A percentile compares a stretch with the other conserved stretches of the same genome.
These are phyloP conservation scores for Thalia dealbata DNA, from an alignment of 176 grass and related monocot species.

Conservation along the genomic window DNA sequence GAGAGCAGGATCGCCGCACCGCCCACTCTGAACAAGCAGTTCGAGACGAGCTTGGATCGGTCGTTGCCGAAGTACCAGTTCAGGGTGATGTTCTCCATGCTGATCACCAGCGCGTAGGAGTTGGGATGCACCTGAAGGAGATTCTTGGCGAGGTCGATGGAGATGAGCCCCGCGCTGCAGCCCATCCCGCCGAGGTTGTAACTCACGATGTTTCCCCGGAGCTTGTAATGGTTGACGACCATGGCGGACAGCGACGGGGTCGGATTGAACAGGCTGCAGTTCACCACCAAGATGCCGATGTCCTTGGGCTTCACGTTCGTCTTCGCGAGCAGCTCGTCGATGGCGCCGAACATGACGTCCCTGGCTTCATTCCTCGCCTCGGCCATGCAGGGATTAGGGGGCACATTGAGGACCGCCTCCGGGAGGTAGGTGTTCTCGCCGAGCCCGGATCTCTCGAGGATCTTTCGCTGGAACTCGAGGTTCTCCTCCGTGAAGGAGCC, in stretches of 20 bases:
- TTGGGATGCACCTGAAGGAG: not conserved
- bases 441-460: conserved; percentile 11
- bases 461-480: conserved; percentile 9
- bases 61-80: conserved; percentile 84
- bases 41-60: conserved; percentile 23
- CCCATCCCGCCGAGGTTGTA: conserved; percentile 4
- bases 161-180: conserved; percentile 3
- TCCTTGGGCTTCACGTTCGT: conserved; percentile 11
- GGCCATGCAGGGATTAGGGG: not conserved
- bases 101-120: conserved; percentile 6
- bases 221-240: conserved; percentile 15
- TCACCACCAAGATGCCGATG: conserved; percentile 9
- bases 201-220: conserved; percentile 6
- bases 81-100: conserved; percentile 60
- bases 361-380: conserved; percentile 7
- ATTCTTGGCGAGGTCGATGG: conserved; percentile 7
- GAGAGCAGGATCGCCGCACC: conserved; percentile 9
- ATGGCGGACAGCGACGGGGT: conserved; percentile 6
- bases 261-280: conserved; percentile 12
- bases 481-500: conserved; percentile 10
- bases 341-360: conserved; percentile 4
- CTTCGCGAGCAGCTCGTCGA: conserved; percentile 5
- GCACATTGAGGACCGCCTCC: conserved; percentile 2
- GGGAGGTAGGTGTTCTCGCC: conserved; percentile 8
- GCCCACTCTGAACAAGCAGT: conserved; percentile 9